A percentile compares a stretch with the other conserved stretches of the same genome.
Conservation (phyloP, 805 yeast species). For the Hanseniaspora valbyensis region DNA sequence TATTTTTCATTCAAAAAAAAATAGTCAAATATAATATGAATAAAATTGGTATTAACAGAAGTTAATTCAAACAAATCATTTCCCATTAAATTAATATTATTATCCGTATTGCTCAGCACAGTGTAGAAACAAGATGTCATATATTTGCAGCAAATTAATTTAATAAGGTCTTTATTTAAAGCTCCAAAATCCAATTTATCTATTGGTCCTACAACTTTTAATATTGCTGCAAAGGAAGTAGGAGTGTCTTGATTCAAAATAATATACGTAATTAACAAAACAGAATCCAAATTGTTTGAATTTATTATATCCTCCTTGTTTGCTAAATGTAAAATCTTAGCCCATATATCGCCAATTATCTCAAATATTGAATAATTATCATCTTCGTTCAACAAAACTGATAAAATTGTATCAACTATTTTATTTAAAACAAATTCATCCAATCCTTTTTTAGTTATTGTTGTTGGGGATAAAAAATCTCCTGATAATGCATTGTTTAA, state of each 20-base stretch:
- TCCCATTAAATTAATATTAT: not conserved
- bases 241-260: not conserved
- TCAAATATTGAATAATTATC: not conserved
- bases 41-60: not conserved
- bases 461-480: too few species aligned
- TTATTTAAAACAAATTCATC: not conserved
- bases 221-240: not conserved
- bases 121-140: not conserved
- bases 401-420: not conserved
- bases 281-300: not conserved
- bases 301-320: not conserved
- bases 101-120: constrained; percentile 5
- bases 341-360: not conserved
- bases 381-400: not conserved
- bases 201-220: not conserved
- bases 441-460: not conserved
- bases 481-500: not conserved
- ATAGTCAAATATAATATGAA: constrained; percentile 2
- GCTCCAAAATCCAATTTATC: not conserved
- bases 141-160: not conserved
- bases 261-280: not conserved
- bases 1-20: not conserved
- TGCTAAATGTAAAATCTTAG: not conserved
- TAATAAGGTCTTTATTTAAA: not conserved
- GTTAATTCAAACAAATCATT: constrained; percentile 11